Base-by-base conservation (phyloP, 768 basidiomycete species). In the Tephrocybe sp. region DNA sequence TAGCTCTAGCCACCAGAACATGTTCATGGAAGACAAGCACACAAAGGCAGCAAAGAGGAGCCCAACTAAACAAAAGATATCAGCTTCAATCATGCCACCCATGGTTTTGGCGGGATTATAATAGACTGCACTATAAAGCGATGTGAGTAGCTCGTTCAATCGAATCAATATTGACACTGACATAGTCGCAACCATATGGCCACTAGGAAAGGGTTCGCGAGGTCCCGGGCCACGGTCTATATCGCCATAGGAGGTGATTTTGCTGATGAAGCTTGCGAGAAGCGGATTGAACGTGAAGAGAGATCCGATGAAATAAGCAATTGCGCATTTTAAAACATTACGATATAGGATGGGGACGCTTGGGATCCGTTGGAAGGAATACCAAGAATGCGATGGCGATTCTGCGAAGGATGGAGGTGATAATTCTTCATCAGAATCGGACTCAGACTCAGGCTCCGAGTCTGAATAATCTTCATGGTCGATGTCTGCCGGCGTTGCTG, bases 101-200 rank as follows among this genome's bases (percentile, higher is more conserved):
- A 89, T 72, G 0, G 92, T 94, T 62, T 96, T 94, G 22, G 94
- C 94, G 4, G 96, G 96, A 59, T 95, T 92, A 66, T 84, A 98
- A 67, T 98, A 94, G 0, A 91, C 88, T 4, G 82, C 82, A 52
- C 89, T 86, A 58, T 31, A 32, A 26, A 6, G 14, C 41, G 49
- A 26, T 45, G 32, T 35, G 16, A 39, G 9, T 45, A 2, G 33
- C 43, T 52, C 5, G 31, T 38, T 31, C 9, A 17, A n/a, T n/a
- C 20, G 17, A 38, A 16, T 23, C 35, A 53, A 34, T 46, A 43
- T 23, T 35, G 30, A 22, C n/a, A 71, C 87, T 63, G 65, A 94
- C 93, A 97, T 80, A 2, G 94, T 94, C 8, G 94, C 92, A 8
- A 96, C 87, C 85, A 96, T 85, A 69, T 97, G 94, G 1, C 85